Evolutionary conservation across 2,329 filamentous ascomycete species (phyloP).

Genomic region (Didymella glomerata): DNA sequence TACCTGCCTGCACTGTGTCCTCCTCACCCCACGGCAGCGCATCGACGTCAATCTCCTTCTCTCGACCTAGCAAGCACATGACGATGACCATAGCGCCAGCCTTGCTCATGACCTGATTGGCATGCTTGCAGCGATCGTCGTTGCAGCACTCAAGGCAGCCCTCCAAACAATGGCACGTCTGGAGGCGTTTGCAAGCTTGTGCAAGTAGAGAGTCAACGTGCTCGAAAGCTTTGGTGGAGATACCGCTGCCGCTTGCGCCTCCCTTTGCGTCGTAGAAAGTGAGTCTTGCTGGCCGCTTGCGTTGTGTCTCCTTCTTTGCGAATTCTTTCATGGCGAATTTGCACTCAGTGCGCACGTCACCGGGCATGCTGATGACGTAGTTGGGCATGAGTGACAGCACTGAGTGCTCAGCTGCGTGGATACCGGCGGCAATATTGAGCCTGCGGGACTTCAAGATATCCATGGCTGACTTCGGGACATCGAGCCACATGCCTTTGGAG

Average conservation of each 20-base stretch:
- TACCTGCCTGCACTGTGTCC: conserved; percentile 69
- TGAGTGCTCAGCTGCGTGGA: conserved; percentile 94
- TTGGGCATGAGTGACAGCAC: conserved; percentile 87
- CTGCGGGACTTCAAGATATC: conserved; percentile 76
- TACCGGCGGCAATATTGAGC: conserved; percentile 85
- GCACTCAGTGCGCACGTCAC: conserved; percentile 93
- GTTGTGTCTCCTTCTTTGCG: conserved; percentile 69
- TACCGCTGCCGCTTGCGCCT: conserved; percentile 81
- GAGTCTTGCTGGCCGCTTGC: conserved; percentile 85
- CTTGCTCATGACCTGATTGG: conserved; percentile 93
- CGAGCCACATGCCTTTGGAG: conserved; percentile 94
- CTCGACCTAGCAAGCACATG: conserved; percentile 74
- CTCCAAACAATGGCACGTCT: conserved; percentile 76
- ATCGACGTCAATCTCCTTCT: conserved; percentile 82
- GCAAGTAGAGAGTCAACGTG: conserved; percentile 81
- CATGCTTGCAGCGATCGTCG: conserved; percentile 82
- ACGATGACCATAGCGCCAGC: conserved; percentile 84
- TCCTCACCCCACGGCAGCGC: conserved; percentile 86
- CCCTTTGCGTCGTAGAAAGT: conserved; percentile 97
- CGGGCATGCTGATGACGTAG: conserved; percentile 87
- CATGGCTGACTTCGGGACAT: conserved; percentile 81
- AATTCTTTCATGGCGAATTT: conserved; percentile 91
- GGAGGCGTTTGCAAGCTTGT: conserved; percentile 79
- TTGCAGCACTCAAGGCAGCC: conserved; percentile 93
- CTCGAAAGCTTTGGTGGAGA: conserved; percentile 92